Conservation (phyloP, 208 protist genomes). For the Crithidia bombi region DNA sequence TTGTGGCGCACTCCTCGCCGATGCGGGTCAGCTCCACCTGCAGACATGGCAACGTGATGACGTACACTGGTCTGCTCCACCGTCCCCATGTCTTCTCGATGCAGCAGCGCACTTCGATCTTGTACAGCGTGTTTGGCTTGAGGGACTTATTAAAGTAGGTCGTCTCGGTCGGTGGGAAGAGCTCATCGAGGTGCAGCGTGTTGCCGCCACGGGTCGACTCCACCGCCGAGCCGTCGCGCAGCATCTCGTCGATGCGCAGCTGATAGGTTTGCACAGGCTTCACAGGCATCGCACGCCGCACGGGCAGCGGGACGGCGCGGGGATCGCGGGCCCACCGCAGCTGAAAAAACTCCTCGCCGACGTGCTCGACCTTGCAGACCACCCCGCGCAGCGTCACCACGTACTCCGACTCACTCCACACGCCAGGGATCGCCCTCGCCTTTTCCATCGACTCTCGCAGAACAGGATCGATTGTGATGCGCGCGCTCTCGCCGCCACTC, state of each 20-base stretch:
- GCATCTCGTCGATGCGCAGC: constrained; percentile 80
- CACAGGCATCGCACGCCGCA: constrained; percentile 47
- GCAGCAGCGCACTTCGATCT: constrained; percentile 80
- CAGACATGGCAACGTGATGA: constrained; percentile 85
- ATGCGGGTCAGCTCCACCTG: constrained; percentile 65
- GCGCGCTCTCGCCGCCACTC: background rate
- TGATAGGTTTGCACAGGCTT: constrained; percentile 68
- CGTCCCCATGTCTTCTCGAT: constrained; percentile 86
- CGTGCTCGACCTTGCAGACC: constrained; percentile 65
- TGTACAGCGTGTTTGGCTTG: constrained; percentile 78
- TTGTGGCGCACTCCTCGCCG: constrained; percentile 78
- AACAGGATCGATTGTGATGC: constrained; percentile 23
- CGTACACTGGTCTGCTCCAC: constrained; percentile 78
- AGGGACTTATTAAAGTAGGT: constrained; percentile 62
- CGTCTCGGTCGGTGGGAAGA: constrained; percentile 30
- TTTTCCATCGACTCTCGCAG: constrained; percentile 53
- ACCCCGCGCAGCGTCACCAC: constrained; percentile 84
- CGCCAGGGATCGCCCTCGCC: constrained; percentile 58
- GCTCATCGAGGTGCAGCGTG: constrained; percentile 41
- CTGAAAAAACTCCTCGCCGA: constrained; percentile 83
- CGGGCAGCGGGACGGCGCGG: constrained; percentile 40
- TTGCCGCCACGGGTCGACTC: constrained; percentile 27
- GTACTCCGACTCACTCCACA: constrained; percentile 80
- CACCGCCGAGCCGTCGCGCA: constrained; percentile 47
- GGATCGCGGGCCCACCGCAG: constrained; percentile 85